These are phyloP conservation scores for Botryobasidium botryosum DNA, from an alignment of 768 basidiomycete genomes.

Conservation along the genomic window DNA sequence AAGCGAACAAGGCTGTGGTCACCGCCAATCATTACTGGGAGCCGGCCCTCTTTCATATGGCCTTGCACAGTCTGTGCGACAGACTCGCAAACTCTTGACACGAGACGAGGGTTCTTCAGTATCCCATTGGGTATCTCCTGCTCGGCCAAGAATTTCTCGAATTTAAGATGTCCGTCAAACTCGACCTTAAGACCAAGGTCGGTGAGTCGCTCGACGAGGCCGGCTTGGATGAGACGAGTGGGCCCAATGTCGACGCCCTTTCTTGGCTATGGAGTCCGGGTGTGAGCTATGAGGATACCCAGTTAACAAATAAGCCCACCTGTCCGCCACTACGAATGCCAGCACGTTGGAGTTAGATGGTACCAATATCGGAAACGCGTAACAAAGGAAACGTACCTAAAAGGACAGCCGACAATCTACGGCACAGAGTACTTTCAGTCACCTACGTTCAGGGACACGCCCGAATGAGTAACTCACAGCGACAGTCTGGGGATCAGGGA, in stretches of 20 bases:
- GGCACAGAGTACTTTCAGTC: conserved; percentile 7
- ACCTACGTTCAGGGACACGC: not conserved
- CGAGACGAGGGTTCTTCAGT: conserved; percentile 79
- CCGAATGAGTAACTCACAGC: conserved; percentile 39
- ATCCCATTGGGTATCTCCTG: conserved; percentile 71
- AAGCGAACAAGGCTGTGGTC: conserved; percentile 77
- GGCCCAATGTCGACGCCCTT: conserved; percentile 77
- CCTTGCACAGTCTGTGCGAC: conserved; percentile 61
- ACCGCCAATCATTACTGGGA: conserved; percentile 86
- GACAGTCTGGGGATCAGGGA: conserved; percentile 53
- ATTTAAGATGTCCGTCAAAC: conserved; percentile 83
- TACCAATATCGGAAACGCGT: not conserved
- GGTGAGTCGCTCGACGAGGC: conserved; percentile 59
- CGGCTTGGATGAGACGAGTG: conserved; percentile 75
- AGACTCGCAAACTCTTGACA: conserved; percentile 63
- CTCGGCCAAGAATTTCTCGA: conserved; percentile 49
- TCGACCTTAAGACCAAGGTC: conserved; percentile 75
- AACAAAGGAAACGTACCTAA: conserved; percentile 43
- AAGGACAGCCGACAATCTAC: conserved; percentile 88
- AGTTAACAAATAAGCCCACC: conserved; percentile 20
- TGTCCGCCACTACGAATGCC: conserved; percentile 46
- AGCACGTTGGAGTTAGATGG: not conserved
- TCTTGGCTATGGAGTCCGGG: conserved; percentile 32
- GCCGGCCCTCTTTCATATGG: conserved; percentile 58
- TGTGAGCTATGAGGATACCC: not conserved